Conservation (phyloP, 441 rosid species). For the Euphorbia corollata region DNA sequence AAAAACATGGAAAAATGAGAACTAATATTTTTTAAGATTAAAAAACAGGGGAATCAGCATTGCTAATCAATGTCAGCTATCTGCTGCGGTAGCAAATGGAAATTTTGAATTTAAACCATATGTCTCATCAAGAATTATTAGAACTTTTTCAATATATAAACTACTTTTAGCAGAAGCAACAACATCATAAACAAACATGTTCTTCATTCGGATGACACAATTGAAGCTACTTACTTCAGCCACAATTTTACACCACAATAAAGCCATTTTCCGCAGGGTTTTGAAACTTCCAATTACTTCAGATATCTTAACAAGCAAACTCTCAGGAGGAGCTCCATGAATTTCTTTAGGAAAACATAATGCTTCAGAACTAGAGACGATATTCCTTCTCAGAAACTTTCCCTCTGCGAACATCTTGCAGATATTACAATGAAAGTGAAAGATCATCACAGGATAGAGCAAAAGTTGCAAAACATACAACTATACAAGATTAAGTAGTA, state of each 20-base stretch:
- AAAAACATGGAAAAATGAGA: background rate
- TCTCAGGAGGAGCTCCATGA: slow-evolving; percentile 76
- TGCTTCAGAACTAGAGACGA: slow-evolving; percentile 40
- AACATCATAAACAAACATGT: background rate
- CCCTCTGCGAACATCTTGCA: slow-evolving; percentile 73
- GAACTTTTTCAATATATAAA: slow-evolving; percentile 2
- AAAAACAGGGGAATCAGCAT: background rate
- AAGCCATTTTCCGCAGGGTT: slow-evolving; percentile 62
- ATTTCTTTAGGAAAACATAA: slow-evolving; percentile 59
- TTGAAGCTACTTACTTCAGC: slow-evolving; percentile 53
- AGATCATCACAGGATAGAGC: slow-evolving; percentile 40
- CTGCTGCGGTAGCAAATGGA: slow-evolving; percentile 1
- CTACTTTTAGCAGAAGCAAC: slow-evolving; percentile 3
- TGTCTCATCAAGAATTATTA: background rate
- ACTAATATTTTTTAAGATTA: background rate
- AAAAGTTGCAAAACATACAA: background rate
- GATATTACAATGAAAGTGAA: slow-evolving; percentile 59
- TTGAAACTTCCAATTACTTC: slow-evolving; percentile 89
- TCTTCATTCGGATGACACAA: slow-evolving; percentile 1
- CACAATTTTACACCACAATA: slow-evolving; percentile 78
- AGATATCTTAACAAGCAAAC: slow-evolving; percentile 73
- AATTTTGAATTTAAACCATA: background rate
- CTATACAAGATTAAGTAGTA: slow-evolving; percentile 8
- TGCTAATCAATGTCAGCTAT: background rate
- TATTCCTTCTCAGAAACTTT: slow-evolving; percentile 65